These are phyloP conservation scores for Tritrichomonas musculus DNA, from an alignment of 208 protist genomes.

Conservation along the genomic window DNA sequence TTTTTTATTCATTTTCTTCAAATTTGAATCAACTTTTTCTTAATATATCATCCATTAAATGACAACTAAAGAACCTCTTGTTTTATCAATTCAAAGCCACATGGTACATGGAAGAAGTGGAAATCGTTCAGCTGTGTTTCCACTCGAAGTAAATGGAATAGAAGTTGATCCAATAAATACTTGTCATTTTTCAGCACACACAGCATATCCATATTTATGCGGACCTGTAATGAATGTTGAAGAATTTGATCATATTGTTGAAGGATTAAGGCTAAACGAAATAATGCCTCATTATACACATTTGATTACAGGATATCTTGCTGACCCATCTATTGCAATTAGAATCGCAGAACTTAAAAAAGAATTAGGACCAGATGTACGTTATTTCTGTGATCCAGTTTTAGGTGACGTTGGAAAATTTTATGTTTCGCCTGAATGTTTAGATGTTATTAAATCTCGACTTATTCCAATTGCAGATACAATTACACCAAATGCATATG, in stretches of 20 bases:
- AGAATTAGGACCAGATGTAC: not conserved
- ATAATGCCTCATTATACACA: not conserved
- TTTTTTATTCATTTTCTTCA: too few species aligned
- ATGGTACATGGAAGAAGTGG: not conserved
- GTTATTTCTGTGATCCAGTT: slow-evolving; percentile 12
- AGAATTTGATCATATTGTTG: not conserved
- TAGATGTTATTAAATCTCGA: not conserved
- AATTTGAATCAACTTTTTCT: too few species aligned
- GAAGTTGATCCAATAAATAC: slow-evolving; percentile 27
- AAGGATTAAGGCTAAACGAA: not conserved
- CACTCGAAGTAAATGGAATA: slow-evolving; percentile 12
- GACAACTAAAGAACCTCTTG: not conserved
- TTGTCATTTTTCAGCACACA: not conserved
- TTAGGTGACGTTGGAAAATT: not conserved
- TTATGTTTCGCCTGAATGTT: not conserved
- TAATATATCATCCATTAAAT: too few species aligned
- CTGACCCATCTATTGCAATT: not conserved
- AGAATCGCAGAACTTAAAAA: not conserved
- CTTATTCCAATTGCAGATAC: not conserved
- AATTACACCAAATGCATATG: slow-evolving; percentile 12
- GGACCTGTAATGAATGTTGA: not conserved
- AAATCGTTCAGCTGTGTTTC: not conserved
- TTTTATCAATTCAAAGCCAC: slow-evolving; percentile 32
- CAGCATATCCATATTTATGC: not conserved
- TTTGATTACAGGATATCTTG: not conserved